Evolutionary conservation across 2,329 filamentous ascomycete genomes (phyloP).

Genomic region (Fusarium zealandicum): DNA sequence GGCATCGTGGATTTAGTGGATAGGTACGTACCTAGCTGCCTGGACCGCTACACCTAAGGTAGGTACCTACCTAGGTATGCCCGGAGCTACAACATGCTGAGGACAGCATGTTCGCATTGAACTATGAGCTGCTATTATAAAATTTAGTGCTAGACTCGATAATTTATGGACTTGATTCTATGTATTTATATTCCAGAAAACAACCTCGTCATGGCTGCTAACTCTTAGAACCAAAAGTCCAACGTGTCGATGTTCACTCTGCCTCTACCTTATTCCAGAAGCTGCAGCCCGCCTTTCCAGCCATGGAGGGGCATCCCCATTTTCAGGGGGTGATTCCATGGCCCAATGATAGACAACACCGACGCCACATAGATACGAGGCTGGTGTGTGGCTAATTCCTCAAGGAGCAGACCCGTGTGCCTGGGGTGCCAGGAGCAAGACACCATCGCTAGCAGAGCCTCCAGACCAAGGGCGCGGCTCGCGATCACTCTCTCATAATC

Average conservation of each 20-base stretch:
- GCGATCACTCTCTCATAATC: slow-evolving; percentile 19
- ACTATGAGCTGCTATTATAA: too few relatives aligned
- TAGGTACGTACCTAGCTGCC: slow-evolving; percentile 37
- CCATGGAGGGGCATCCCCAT: slow-evolving; percentile 11
- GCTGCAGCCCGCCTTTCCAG: slow-evolving; percentile 2
- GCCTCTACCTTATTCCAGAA: neutral
- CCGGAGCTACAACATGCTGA: too few relatives aligned
- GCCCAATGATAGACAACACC: neutral
- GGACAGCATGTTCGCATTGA: too few relatives aligned
- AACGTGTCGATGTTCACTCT: neutral
- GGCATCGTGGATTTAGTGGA: slow-evolving; percentile 36
- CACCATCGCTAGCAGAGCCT: slow-evolving; percentile 26
- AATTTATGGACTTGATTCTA: too few relatives aligned
- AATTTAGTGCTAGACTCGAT: too few relatives aligned
- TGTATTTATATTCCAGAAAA: too few relatives aligned
- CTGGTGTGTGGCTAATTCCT: slow-evolving; percentile 13
- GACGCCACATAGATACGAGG: slow-evolving; percentile 24
- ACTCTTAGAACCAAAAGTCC: neutral
- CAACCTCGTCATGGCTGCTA: neutral
- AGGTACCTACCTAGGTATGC: too few relatives aligned
- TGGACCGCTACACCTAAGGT: slow-evolving; percentile 8
- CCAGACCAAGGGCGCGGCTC: slow-evolving; percentile 15
- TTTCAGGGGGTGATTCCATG: neutral
- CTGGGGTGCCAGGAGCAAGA: slow-evolving; percentile 14
- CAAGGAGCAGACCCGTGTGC: neutral